phyloP scores from a whole-genome alignment of 2,329 filamentous ascomycete genomes.

The Aspergillus sp. region DNA sequence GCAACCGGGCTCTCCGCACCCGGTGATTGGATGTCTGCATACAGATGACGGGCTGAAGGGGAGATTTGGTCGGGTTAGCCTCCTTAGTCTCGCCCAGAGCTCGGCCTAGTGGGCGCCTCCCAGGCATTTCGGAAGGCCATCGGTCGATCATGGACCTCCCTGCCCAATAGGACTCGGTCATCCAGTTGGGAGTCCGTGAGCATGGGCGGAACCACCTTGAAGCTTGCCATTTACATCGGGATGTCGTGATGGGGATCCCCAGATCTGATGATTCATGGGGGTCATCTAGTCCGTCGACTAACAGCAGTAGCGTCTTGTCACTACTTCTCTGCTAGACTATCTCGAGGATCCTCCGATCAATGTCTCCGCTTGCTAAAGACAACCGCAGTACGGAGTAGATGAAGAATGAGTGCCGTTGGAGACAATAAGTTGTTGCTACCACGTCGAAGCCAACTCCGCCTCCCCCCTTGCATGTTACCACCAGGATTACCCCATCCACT shows the following conservation, averaged over 20 bases:
- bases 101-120: not conserved
- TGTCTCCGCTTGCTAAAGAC: not conserved
- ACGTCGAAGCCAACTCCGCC: not conserved
- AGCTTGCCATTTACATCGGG: conserved; percentile 7
- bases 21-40: conserved; percentile 1
- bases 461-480: not conserved
- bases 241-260: conserved; percentile 11
- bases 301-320: not conserved
- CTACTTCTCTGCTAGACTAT: not conserved
- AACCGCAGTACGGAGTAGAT: not conserved
- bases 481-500: not conserved
- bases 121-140: conserved; percentile 6
- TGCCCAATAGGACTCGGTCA: not conserved
- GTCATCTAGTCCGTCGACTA: not conserved
- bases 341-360: not conserved
- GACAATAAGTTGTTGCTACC: not conserved
- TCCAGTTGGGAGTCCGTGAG: conserved; percentile 3
- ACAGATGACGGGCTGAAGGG: conserved; percentile 3
- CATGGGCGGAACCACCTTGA: not conserved
- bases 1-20: not conserved
- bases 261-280: conserved; percentile 8
- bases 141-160: conserved; percentile 5
- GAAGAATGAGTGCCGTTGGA: not conserved
- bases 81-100: conserved; percentile 1
- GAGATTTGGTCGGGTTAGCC: not conserved